Evolutionary conservation across 2,329 filamentous ascomycete species (phyloP).

Genomic region (Cyclaneusma minus): DNA sequence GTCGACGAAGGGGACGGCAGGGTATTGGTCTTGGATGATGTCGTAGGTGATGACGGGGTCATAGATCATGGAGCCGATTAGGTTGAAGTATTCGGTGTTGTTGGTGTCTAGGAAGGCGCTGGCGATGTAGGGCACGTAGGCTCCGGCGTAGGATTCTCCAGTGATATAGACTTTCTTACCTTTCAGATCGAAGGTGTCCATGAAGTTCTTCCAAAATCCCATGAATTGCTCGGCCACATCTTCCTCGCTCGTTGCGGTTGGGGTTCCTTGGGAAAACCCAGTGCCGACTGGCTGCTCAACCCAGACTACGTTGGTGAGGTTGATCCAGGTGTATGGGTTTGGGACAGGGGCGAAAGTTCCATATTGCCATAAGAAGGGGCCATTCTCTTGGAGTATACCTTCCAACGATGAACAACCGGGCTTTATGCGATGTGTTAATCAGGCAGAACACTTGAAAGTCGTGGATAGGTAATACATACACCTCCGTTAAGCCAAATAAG

Average conservation of each 20-base stretch:
- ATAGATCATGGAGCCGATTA: constrained; percentile 56
- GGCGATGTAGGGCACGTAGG: constrained; percentile 57
- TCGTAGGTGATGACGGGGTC: constrained; percentile 48
- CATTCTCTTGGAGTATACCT: constrained; percentile 63
- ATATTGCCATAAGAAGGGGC: constrained; percentile 55
- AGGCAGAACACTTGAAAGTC: neutral
- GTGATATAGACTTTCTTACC: constrained; percentile 57
- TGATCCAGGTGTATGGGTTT: constrained; percentile 19
- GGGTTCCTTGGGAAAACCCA: constrained; percentile 39
- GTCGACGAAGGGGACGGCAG: constrained; percentile 42
- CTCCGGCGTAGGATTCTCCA: constrained; percentile 57
- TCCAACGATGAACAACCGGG: constrained; percentile 47
- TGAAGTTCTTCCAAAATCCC: constrained; percentile 67
- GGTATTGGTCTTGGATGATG: constrained; percentile 26
- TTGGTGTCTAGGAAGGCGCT: constrained; percentile 54
- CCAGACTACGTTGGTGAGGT: constrained; percentile 27
- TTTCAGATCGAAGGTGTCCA: constrained; percentile 53
- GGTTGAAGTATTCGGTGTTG: constrained; percentile 42
- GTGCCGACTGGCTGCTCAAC: constrained; percentile 29
- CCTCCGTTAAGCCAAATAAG: constrained; percentile 36
- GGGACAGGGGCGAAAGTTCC: constrained; percentile 37
- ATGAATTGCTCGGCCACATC: constrained; percentile 59
- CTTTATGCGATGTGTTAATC: constrained; percentile 13
- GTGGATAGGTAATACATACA: constrained; percentile 18
- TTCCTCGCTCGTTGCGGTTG: constrained; percentile 48